Evolutionary conservation across 257 asterid genomes (phyloP).

Genomic region (Penstemon newberryi): DNA sequence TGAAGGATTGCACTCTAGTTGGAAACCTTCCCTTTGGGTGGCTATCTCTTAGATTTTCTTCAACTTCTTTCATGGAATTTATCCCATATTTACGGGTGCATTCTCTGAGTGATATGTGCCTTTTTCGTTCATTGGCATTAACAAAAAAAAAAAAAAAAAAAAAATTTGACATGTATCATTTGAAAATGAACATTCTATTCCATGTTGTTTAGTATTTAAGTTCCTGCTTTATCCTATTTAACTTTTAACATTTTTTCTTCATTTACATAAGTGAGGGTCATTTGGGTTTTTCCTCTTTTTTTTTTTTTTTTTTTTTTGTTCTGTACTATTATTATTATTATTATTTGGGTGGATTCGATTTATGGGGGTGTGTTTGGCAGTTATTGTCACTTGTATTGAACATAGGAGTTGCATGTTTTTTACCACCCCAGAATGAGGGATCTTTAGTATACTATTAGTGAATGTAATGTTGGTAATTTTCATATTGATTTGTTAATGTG

Average conservation of each 20-base stretch:
- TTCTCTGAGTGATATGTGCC: too few relatives aligned
- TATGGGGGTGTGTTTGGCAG: not conserved
- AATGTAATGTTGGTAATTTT: not conserved
- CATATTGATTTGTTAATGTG: not conserved
- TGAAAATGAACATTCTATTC: too few relatives aligned
- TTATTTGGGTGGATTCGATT: not conserved
- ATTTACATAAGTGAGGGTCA: too few relatives aligned
- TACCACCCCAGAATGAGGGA: not conserved
- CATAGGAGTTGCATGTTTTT: constrained; percentile 1
- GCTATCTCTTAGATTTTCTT: constrained; percentile 42
- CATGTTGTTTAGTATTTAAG: too few relatives aligned
- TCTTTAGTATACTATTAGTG: not conserved
- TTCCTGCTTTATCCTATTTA: too few relatives aligned
- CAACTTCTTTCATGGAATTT: not conserved
- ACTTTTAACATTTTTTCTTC: too few relatives aligned
- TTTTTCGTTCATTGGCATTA: too few relatives aligned
- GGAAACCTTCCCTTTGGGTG: constrained; percentile 66
- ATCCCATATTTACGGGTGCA: too few relatives aligned
- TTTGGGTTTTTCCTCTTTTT: constrained; percentile 1
- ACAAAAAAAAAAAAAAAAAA: too few relatives aligned
- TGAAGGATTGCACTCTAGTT: constrained; percentile 47
- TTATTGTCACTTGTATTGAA: not conserved
- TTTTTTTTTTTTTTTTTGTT: not conserved
- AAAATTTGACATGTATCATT: too few relatives aligned
- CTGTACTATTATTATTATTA: not conserved